These are phyloP conservation scores for Ophiostoma quercus DNA, from an alignment of 2,329 filamentous ascomycete genomes.

Conservation along the genomic window DNA sequence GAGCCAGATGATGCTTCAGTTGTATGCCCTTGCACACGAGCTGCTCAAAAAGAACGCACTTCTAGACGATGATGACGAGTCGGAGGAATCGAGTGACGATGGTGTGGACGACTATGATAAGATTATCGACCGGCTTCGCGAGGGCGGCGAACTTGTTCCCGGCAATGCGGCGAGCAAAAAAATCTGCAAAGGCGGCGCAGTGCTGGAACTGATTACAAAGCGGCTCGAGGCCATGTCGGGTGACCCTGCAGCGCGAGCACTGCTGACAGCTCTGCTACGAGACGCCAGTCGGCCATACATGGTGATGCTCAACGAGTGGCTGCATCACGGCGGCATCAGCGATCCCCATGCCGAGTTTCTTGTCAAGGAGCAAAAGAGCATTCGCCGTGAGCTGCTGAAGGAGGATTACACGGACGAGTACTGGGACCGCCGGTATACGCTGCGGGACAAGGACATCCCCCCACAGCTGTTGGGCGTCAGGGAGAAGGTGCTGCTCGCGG, in stretches of 20 bases:
- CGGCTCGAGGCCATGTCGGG: conserved; percentile 85
- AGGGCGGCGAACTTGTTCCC: conserved; percentile 75
- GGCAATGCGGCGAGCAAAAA: conserved; percentile 80
- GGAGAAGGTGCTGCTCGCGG: conserved; percentile 89
- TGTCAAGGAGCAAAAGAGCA: conserved; percentile 93
- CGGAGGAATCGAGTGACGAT: conserved; percentile 65
- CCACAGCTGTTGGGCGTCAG: conserved; percentile 87
- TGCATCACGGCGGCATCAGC: conserved; percentile 91
- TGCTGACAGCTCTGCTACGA: conserved; percentile 75
- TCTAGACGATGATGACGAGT: conserved; percentile 71
- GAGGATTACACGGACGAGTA: conserved; percentile 99
- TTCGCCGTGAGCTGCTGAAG: conserved; percentile 81
- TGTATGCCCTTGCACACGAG: conserved; percentile 83
- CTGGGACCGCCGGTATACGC: conserved; percentile 96
- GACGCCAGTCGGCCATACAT: conserved; percentile 94
- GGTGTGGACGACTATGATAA: conserved; percentile 84
- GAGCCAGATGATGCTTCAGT: conserved; percentile 81
- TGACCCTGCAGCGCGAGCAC: conserved; percentile 76
- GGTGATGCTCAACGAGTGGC: conserved; percentile 97
- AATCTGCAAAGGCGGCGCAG: conserved; percentile 92
- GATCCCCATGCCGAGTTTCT: conserved; percentile 93
- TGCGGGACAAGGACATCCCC: conserved; percentile 84
- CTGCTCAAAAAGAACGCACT: conserved; percentile 82
- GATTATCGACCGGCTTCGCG: conserved; percentile 81
- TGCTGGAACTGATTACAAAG: conserved; percentile 81